These are phyloP conservation scores for Umbelopsis sp. DNA, from an alignment of 371 early-diverging fungal species.

Conservation along the genomic window DNA sequence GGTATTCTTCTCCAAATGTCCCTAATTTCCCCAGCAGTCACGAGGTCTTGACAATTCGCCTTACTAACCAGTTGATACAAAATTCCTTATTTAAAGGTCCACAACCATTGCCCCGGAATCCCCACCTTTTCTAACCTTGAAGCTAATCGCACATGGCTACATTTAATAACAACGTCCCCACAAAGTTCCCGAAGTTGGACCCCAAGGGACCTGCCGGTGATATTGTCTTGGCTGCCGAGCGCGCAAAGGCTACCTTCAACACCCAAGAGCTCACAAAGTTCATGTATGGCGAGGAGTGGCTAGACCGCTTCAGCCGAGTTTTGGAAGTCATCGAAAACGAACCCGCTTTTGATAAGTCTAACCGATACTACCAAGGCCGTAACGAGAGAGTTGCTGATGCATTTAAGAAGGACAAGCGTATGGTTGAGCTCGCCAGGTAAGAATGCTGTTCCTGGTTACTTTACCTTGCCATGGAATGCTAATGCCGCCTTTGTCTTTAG, in stretches of 20 bases:
- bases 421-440: constrained; percentile 54
- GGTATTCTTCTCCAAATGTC: not conserved
- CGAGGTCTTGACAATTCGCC: constrained; percentile 6
- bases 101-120: not conserved
- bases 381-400: constrained; percentile 51
- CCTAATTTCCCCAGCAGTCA: constrained; percentile 6
- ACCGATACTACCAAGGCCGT: constrained; percentile 59
- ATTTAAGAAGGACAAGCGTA: constrained; percentile 57
- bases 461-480: no score
- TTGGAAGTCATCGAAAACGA: constrained; percentile 57
- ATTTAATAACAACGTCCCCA: constrained; percentile 10
- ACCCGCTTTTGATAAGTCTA: constrained; percentile 62
- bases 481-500: constrained; percentile 23
- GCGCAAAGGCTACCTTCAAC: constrained; percentile 59
- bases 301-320: constrained; percentile 52
- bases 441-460: not conserved
- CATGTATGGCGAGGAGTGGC: constrained; percentile 57
- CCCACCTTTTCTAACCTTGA: not conserved
- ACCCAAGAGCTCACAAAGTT: constrained; percentile 56
- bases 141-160: not conserved
- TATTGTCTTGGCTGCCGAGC: constrained; percentile 60
- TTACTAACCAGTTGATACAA: constrained; percentile 14
- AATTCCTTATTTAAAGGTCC: constrained; percentile 3
- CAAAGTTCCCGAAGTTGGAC: constrained; percentile 52
- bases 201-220: constrained; percentile 62